Evolutionary conservation across 495 filamentous ascomycete species (phyloP).

Genomic region (Penicillium herquei): DNA sequence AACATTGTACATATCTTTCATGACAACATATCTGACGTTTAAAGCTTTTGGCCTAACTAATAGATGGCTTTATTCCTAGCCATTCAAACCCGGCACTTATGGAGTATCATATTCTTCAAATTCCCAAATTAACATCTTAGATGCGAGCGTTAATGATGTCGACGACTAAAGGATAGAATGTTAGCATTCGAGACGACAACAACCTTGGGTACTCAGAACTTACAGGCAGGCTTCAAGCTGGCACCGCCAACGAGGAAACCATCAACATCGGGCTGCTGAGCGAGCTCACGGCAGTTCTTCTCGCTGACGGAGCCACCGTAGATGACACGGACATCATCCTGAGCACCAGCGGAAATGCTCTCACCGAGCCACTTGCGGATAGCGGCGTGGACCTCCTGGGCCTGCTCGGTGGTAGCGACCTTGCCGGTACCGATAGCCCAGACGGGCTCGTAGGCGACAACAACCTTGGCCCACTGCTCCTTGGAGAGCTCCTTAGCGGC

Average conservation of each 20-base stretch:
- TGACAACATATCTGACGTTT: constrained; percentile 29
- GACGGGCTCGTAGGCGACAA: constrained; percentile 98
- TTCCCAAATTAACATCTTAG: constrained; percentile 31
- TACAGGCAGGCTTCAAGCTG: constrained; percentile 96
- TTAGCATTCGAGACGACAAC: constrained; percentile 12
- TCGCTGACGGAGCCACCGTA: constrained; percentile 96
- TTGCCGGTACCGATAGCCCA: constrained; percentile 99
- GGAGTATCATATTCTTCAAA: constrained; percentile 20
- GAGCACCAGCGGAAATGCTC: constrained; percentile 65
- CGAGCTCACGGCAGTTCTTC: constrained; percentile 95
- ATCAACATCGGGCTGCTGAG: constrained; percentile 90
- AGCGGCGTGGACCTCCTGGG: constrained; percentile 90
- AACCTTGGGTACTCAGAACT: constrained; percentile 36
- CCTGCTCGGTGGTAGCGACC: constrained; percentile 90
- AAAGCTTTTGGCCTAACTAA: constrained; percentile 20
- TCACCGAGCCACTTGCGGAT: constrained; percentile 86
- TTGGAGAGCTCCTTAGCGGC: constrained; percentile 60
- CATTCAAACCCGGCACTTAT: constrained; percentile 2
- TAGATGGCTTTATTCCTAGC: constrained; percentile 5
- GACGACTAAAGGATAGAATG: constrained; percentile 44
- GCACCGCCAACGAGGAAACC: constrained; percentile 98
- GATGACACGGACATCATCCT: constrained; percentile 81
- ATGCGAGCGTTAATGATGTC: constrained; percentile 65
- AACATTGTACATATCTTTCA: constrained; percentile 37
- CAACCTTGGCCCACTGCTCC: constrained; percentile 87